Base-by-base conservation (phyloP, 225 moss, liverwort and hornwort genomes). In the Physcomitrellopsis africana region DNA sequence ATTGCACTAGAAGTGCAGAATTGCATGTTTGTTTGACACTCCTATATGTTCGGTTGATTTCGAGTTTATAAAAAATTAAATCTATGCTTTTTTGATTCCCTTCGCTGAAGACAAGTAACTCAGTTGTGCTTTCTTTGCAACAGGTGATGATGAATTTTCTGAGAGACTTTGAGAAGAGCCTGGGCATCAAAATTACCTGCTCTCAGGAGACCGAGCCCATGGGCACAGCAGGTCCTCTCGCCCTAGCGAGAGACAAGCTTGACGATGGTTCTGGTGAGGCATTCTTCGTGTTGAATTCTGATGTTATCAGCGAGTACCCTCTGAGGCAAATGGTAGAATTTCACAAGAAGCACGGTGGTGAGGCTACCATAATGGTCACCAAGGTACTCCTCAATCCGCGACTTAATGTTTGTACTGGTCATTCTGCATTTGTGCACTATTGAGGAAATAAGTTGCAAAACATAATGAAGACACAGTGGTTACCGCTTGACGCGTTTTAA, bases 81-180 rank as follows among this genome's bases (percentile, higher is more conserved):
- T 37, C 7, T 4, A 37, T 37, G 32, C 32, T 24, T 24, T 24
- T 24, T 24, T 1, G 32, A 37, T 37, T 37, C 32, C 32, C 7
- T 37, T 17, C 19, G 7, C 20, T 57, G 8, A 14, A 18, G 18
- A 1, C 49, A 55, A 55, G 42, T 48, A 72, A 11, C 75, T 79
- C 0, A 82, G 19, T 48, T 26, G 45, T 42, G 20, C 29, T 0
- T n/a, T 58, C 5, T 42, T 24, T 44, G 80, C 66, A 65, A 13
- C 85, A 96, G 96, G 96, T 96, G 17, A 96, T 96, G 96, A 87
- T 96, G 85, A 96, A 86, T 70, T 96, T 96, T 49, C 76, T 96
- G 74, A 81, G 89, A 47, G 94, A 96, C 12, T 96, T 94, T 51
- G 94, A 96, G 81, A 77, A 83, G 19, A 92, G 87, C 70, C 72